phyloP scores from a whole-genome alignment of 805 yeast genomes.

The Schizosaccharomyces lindneri region DNA sequence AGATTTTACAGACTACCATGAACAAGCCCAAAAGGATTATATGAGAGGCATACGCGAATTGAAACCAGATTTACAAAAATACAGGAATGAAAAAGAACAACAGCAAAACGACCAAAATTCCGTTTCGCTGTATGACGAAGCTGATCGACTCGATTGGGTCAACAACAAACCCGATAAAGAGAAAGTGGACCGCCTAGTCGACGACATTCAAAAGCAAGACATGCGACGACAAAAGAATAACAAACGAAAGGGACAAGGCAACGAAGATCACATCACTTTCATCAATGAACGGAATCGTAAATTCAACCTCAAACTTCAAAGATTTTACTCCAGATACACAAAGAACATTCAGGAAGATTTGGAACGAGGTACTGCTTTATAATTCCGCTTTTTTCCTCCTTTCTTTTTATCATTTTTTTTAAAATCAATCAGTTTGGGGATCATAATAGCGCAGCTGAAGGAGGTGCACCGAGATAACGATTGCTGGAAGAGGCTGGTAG shows the following conservation, averaged over 20 bases:
- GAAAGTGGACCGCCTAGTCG: constrained; percentile 13
- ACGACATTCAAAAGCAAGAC: constrained; percentile 10
- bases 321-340: constrained; percentile 27
- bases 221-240: constrained; percentile 18
- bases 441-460: too few species aligned
- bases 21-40: constrained; percentile 38
- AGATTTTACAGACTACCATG: constrained; percentile 24
- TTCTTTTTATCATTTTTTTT: not conserved
- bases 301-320: constrained; percentile 40
- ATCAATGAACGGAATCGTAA: constrained; percentile 50
- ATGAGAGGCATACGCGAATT: constrained; percentile 24
- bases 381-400: not conserved
- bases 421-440: too few species aligned
- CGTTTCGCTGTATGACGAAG: constrained; percentile 9
- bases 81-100: constrained; percentile 16
- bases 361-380: constrained; percentile 16
- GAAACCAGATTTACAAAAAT: constrained; percentile 19
- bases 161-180: constrained; percentile 18
- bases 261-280: constrained; percentile 17
- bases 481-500: too few species aligned
- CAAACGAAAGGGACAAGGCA: constrained; percentile 13
- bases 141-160: constrained; percentile 10
- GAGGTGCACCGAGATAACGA: too few species aligned
- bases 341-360: constrained; percentile 15
- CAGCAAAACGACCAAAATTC: constrained; percentile 13